Evolutionary conservation across 768 basidiomycete species (phyloP).

Genomic region (Scleroderma bovista): DNA sequence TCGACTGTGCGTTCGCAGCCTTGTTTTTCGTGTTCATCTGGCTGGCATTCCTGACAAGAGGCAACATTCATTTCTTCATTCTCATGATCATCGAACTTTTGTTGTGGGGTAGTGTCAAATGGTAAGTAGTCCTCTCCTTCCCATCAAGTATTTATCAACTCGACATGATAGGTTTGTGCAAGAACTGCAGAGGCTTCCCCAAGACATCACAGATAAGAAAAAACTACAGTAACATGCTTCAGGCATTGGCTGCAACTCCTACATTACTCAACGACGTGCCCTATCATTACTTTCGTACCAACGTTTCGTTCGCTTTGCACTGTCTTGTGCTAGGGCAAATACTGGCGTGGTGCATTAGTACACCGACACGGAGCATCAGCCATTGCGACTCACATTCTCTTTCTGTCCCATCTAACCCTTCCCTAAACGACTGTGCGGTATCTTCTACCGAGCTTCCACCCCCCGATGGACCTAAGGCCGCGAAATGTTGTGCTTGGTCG

Average conservation of each 20-base stretch:
- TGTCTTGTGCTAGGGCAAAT: slow-evolving; percentile 81
- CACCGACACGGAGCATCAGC: neutral
- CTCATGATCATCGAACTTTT: slow-evolving; percentile 61
- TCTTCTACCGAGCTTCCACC: slow-evolving; percentile 49
- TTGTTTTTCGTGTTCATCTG: slow-evolving; percentile 56
- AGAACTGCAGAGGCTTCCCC: slow-evolving; percentile 45
- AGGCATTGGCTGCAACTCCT: too few species aligned
- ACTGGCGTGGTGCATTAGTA: slow-evolving; percentile 43
- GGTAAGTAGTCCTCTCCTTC: slow-evolving; percentile 39
- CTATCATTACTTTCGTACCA: slow-evolving; percentile 81
- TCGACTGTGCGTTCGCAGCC: slow-evolving; percentile 55
- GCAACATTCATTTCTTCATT: slow-evolving; percentile 62
- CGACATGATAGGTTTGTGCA: slow-evolving; percentile 52
- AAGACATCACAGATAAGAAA: slow-evolving; percentile 17
- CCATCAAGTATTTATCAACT: slow-evolving; percentile 1
- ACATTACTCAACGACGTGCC: slow-evolving; percentile 36
- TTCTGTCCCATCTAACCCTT: slow-evolving; percentile 90
- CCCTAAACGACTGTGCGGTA: slow-evolving; percentile 70
- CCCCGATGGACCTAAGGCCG: slow-evolving; percentile 56
- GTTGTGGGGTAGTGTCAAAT: slow-evolving; percentile 78
- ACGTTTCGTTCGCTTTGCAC: slow-evolving; percentile 63
- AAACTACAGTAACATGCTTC: slow-evolving; percentile 16
- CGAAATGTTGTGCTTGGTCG: slow-evolving; percentile 89
- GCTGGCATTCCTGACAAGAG: slow-evolving; percentile 55
- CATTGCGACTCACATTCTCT: slow-evolving; percentile 66